Conservation (phyloP, 2,329 filamentous ascomycete species). For the Xylariaceae sp. region DNA sequence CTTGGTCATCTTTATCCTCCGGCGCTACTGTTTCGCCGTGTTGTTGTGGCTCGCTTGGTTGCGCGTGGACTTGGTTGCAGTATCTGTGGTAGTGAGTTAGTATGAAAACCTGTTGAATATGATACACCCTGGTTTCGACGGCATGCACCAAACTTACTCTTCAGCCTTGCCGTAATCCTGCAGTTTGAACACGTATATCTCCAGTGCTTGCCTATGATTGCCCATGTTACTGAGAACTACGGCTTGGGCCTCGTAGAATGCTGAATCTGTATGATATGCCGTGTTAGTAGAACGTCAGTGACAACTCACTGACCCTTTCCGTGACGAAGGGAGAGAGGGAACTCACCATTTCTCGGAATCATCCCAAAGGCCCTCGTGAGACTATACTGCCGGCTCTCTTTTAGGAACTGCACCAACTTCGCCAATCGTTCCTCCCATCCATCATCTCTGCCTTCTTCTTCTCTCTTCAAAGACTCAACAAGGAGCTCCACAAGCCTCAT, state of each 20-base stretch:
- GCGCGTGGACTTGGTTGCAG: slow-evolving; percentile 75
- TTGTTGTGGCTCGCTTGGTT: slow-evolving; percentile 17
- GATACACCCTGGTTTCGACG: background rate
- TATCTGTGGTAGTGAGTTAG: slow-evolving; percentile 50
- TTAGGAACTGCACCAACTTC: slow-evolving; percentile 71
- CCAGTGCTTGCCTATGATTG: slow-evolving; percentile 89
- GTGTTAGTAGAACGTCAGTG: slow-evolving; percentile 13
- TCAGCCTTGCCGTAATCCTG: slow-evolving; percentile 85
- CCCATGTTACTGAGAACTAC: slow-evolving; percentile 93
- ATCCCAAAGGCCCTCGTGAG: slow-evolving; percentile 70
- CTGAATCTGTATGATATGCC: slow-evolving; percentile 61
- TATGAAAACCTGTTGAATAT: background rate
- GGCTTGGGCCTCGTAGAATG: slow-evolving; percentile 85
- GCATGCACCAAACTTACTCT: slow-evolving; percentile 57
- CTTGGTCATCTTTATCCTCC: slow-evolving; percentile 40
- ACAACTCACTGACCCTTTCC: background rate
- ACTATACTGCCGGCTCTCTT: slow-evolving; percentile 75
- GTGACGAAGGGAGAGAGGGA: background rate
- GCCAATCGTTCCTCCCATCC: slow-evolving; percentile 57
- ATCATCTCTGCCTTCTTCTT: slow-evolving; percentile 38
- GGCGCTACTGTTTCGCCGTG: slow-evolving; percentile 16
- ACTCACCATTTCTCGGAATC: slow-evolving; percentile 71
- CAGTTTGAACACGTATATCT: slow-evolving; percentile 96
- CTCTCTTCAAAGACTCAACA: slow-evolving; percentile 41
- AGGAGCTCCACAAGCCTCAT: slow-evolving; percentile 72